Conservation (phyloP, 306 rosid genomes). For the Erythrophleum fordii region DNA sequence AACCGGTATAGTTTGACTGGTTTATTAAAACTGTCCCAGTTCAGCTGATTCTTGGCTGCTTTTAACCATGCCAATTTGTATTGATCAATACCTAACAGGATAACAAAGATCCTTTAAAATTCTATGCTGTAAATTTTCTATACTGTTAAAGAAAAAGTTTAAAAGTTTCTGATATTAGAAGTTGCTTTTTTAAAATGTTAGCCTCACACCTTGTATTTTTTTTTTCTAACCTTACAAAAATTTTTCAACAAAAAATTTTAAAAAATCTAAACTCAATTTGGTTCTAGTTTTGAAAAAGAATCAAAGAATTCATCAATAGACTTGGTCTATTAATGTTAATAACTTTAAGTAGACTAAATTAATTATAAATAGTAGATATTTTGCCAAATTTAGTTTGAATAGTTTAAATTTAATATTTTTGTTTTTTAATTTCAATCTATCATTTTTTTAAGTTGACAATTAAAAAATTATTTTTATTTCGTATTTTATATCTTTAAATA, state of each 20-base stretch:
- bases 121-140: too few species aligned
- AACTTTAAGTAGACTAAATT: neutral
- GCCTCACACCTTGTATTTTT: neutral
- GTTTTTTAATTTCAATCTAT: too few species aligned
- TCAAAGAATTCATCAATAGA: neutral
- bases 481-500: too few species aligned
- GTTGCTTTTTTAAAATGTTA: neutral
- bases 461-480: too few species aligned
- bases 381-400: too few species aligned
- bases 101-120: too few species aligned
- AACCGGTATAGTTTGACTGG: too few species aligned
- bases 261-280: neutral
- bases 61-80: neutral
- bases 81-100: neutral
- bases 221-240: too few species aligned
- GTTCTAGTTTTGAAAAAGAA: neutral
- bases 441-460: too few species aligned
- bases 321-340: neutral
- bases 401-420: too few species aligned
- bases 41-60: neutral
- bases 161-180: neutral
- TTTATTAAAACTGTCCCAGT: neutral
- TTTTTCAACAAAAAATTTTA: too few species aligned
- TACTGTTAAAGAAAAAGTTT: neutral
- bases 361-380: neutral